A percentile compares a stretch with the other conserved stretches of the same genome.
These are phyloP conservation scores for Bremia lactucae DNA, from an alignment of 352 stramenopile species.

Conservation along the genomic window DNA sequence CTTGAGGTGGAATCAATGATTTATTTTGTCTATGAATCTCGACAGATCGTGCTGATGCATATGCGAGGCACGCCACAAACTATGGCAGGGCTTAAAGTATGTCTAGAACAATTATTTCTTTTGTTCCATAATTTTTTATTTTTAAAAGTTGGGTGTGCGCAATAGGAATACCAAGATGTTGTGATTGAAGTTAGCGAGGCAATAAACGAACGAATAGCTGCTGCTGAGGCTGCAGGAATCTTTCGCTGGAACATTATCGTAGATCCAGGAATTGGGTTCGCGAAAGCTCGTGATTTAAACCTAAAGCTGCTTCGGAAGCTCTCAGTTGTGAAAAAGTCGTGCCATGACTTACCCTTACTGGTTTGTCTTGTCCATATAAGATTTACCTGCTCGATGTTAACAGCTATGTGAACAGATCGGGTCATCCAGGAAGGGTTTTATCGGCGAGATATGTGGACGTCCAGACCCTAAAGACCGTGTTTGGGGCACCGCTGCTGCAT, in stretches of 20 bases:
- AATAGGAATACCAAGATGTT: constrained; percentile 87
- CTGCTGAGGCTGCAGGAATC: constrained; percentile 81
- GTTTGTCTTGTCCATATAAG: constrained; percentile 13
- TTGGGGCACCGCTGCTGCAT: constrained; percentile 90
- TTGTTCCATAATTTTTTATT: too few species aligned
- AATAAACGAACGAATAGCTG: constrained; percentile 59
- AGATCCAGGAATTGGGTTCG: constrained; percentile 97
- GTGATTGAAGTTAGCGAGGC: constrained; percentile 78
- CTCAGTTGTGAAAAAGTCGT: constrained; percentile 32
- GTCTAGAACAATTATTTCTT: neutral
- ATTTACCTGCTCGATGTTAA: neutral
- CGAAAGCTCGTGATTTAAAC: constrained; percentile 90
- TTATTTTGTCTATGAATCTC: neutral
- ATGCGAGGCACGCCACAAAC: constrained; percentile 94
- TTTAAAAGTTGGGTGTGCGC: too few species aligned
- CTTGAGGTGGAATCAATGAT: neutral
- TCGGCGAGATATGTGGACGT: constrained; percentile 88
- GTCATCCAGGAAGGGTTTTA: constrained; percentile 95
- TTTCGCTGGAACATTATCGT: constrained; percentile 91
- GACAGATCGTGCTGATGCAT: constrained; percentile 93
- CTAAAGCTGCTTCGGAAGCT: constrained; percentile 84
- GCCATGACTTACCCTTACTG: constrained; percentile 42
- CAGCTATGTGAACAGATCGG: constrained; percentile 47
- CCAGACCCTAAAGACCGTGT: constrained; percentile 79
- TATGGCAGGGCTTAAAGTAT: constrained; percentile 85